Evolutionary conservation across 768 basidiomycete genomes (phyloP), one percentile per base, ranked within the genome.

Genomic region (Mrakia hoshinonis): DNA sequence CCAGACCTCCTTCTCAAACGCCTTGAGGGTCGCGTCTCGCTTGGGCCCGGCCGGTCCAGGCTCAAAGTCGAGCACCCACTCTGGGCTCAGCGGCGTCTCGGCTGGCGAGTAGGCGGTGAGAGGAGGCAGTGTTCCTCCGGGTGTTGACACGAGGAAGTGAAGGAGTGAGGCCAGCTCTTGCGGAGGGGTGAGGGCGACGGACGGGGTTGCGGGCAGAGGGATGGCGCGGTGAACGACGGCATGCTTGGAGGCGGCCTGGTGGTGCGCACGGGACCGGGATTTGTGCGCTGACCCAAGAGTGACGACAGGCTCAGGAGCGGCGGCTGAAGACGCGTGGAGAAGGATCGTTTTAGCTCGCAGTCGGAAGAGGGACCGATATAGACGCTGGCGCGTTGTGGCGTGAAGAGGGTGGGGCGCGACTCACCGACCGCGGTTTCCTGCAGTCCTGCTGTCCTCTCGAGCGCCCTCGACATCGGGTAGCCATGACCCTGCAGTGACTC

Each of bases 11-110:
- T 54, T 22, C 49, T 54, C 26, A 20, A 70, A 70, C 20, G 15
- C 36, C 46, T 51, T 48, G 24, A 70, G 10, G 24, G 12, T 46
- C 18, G 22, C 34, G 39, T 70, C 36, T 31, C 69, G 47, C 38
- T 18, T 12, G 20, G 18, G 12, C 13, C 69, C 69, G n/a, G 6
- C 36, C 2, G 49, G 69, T 52, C 69, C 69, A n/a, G 60, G 61
- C 20, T 70, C 63, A 52, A 70, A 70, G 43, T 70, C 69, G 47
- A 70, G 69, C 26, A 70, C 63, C 69, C 69, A 70, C 36, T 70
- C 69, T 34, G 69, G 46, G 15, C 4, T 34, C 1, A 70, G 62
- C 10, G 69, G 69, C 4, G 39, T 64, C 15, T 47, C 51, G 6
- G 69, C 20, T 4, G 69, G 62, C 24, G 52, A 22, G 38, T 70